Percentiles rank a stretch among this genome's conserved stretches.
Conservation (phyloP, 1,139 yeast species). For the Arxiozyma telluris region DNA sequence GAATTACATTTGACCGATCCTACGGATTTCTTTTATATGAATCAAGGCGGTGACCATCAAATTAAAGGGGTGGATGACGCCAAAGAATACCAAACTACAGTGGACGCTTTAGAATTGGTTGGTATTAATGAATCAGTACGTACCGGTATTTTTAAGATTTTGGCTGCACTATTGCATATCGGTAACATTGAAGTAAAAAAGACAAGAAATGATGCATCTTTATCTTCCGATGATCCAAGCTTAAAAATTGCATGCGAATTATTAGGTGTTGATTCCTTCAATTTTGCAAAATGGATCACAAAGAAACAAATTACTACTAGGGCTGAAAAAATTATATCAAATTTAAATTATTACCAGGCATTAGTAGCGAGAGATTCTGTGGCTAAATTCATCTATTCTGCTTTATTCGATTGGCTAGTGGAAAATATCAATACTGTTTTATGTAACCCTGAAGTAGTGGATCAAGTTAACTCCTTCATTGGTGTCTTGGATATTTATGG, state of each 20-base stretch:
- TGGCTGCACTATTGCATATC: conserved; percentile 86
- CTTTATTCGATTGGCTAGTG: conserved; percentile 95
- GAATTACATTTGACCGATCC: conserved; percentile 55
- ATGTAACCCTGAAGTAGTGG: conserved; percentile 62
- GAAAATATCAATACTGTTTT: conserved; percentile 73
- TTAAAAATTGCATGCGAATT: conserved; percentile 77
- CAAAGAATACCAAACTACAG: conserved; percentile 66
- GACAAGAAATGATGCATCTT: conserved; percentile 74
- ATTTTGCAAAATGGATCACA: conserved; percentile 85
- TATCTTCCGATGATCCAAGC: conserved; percentile 82
- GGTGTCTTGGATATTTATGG: conserved; percentile 98
- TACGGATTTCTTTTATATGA: conserved; percentile 69
- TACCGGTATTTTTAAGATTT: conserved; percentile 60
- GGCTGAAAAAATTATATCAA: conserved; percentile 83
- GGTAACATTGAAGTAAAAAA: conserved; percentile 90
- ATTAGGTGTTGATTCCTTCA: conserved; percentile 66
- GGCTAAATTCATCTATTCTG: conserved; percentile 87
- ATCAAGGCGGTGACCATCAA: conserved; percentile 76
- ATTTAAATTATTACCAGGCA: conserved; percentile 78
- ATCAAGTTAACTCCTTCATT: conserved; percentile 62
- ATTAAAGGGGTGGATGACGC: conserved; percentile 81
- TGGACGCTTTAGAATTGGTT: conserved; percentile 68
- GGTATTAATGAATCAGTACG: conserved; percentile 62
- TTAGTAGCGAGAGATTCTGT: conserved; percentile 92
- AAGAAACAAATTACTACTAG: conserved; percentile 90